Evolutionary conservation across 192 early-diverging fungal genomes (phyloP), one percentile per base, ranked within the genome.

Genomic region (Backusella tarrabulga): DNA sequence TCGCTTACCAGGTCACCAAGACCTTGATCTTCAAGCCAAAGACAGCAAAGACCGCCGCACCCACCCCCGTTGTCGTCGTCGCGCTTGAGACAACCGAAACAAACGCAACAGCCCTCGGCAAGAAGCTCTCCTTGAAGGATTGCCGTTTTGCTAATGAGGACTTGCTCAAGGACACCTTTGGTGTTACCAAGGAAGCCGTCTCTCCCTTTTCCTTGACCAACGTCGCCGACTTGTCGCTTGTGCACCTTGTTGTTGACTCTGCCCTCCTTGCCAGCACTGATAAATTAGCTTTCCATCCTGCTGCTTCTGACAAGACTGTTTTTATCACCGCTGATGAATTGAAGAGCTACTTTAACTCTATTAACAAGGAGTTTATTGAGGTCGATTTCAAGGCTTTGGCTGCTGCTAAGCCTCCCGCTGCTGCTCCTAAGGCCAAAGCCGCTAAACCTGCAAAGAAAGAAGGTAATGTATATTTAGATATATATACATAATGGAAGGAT

Each of bases 21-120:
- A 93, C 94, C 26, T 85, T 95, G 34, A 87, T 95, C 60, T 83
- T 91, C 44, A 95, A 95, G 86, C 92, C 94, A 34, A 95, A 95
- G 87, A 88, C 87, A 63, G 85, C 90, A 71, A 91, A 91, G 80
- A 77, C 88, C 1, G 91, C 89, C 38, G 74, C 88, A 42, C 79
- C 87, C 14, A 87, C 89, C 0, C 92, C 90, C 1, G 84, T 93
- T 12, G 68, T 94, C 26, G 89, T 93, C 40, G 79, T 93, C 68
- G 88, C 91, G 17, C 82, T 86, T 21, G 89, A 87, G 15, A 77
- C 84, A 34, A 86, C 91, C 15, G 83, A 82, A 29, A 90, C 85
- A 63, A 83, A 82, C 76, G 54, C 86, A 38, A 83, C 88, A 50
- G 80, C 84, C 5, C 76, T 92, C 11, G 87, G 87, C 36, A 83